phyloP scores from a whole-genome alignment of 306 rosid genomes.

The Albizia julibrissin region DNA sequence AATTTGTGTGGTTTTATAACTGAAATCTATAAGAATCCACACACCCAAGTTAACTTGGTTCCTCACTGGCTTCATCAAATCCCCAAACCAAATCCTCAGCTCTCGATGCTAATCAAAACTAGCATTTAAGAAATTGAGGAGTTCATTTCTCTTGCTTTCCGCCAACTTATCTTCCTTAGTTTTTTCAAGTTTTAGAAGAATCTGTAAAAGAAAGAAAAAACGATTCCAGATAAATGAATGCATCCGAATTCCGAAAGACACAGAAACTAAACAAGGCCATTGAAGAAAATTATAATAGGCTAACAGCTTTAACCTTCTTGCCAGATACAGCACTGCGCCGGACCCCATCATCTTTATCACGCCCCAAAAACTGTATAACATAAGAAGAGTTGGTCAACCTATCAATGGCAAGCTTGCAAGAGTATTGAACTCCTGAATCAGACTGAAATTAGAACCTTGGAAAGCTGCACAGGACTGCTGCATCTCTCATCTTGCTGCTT shows the following conservation, averaged over 20 bases:
- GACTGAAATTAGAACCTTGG: conserved; percentile 65
- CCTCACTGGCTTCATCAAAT: conserved; percentile 25
- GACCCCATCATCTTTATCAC: conserved; percentile 78
- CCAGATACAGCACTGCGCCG: conserved; percentile 98
- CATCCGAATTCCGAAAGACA: background rate
- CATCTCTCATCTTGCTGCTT: conserved; percentile 74
- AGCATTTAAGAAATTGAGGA: conserved; percentile 91
- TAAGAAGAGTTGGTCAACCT: conserved; percentile 1
- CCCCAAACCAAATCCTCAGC: conserved; percentile 34
- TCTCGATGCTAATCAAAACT: conserved; percentile 71
- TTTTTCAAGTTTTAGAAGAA: conserved; percentile 88
- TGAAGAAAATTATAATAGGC: background rate
- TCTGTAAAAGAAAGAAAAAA: conserved; percentile 44
- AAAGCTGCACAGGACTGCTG: conserved; percentile 89
- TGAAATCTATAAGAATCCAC: conserved; percentile 18
- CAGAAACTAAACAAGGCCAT: background rate
- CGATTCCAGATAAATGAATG: conserved; percentile 5
- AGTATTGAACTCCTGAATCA: conserved; percentile 13
- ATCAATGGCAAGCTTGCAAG: conserved; percentile 13
- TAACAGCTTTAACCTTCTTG: conserved; percentile 63
- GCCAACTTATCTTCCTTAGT: conserved; percentile 92
- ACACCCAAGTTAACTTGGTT: conserved; percentile 25
- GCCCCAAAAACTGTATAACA: conserved; percentile 75
- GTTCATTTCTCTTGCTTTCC: conserved; percentile 90
- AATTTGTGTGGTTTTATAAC: conserved; percentile 6